phyloP scores from a whole-genome alignment of 2,329 filamentous ascomycete species.

The Microcyclospora tardicrescens region DNA sequence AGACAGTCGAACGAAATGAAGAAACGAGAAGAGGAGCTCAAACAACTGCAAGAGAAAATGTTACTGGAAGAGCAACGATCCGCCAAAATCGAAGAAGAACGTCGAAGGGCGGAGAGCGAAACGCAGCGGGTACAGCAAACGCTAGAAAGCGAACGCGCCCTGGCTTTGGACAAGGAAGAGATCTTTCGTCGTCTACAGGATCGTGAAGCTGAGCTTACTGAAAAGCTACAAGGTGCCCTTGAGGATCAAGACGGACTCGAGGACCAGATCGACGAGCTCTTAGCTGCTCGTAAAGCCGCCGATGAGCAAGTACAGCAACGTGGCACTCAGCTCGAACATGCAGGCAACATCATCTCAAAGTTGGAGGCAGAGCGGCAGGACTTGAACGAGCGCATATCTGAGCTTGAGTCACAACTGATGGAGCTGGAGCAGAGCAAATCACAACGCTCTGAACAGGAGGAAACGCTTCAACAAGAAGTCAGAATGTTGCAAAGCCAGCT shows the following conservation, averaged over 20 bases:
- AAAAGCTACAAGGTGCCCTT: conserved; percentile 82
- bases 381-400: conserved; percentile 51
- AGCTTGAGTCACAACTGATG: conserved; percentile 57
- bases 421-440: conserved; percentile 59
- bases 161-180: conserved; percentile 95
- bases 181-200: conserved; percentile 94
- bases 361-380: conserved; percentile 78
- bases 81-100: conserved; percentile 77
- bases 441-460: conserved; percentile 63
- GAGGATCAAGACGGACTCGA: conserved; percentile 91
- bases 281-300: conserved; percentile 77
- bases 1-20: conserved; percentile 88
- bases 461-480: conserved; percentile 66
- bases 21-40: conserved; percentile 86
- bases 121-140: conserved; percentile 85
- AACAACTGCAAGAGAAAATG: conserved; percentile 74
- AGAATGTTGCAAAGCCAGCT: conserved; percentile 87
- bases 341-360: conserved; percentile 70
- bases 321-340: conserved; percentile 77
- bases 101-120: conserved; percentile 73
- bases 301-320: conserved; percentile 73
- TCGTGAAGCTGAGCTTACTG: conserved; percentile 81
- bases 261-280: conserved; percentile 78
- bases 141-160: conserved; percentile 85
- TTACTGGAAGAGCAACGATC: conserved; percentile 60